Conservation (phyloP, 768 basidiomycete genomes). For the Hydnomerulius pinastri region DNA sequence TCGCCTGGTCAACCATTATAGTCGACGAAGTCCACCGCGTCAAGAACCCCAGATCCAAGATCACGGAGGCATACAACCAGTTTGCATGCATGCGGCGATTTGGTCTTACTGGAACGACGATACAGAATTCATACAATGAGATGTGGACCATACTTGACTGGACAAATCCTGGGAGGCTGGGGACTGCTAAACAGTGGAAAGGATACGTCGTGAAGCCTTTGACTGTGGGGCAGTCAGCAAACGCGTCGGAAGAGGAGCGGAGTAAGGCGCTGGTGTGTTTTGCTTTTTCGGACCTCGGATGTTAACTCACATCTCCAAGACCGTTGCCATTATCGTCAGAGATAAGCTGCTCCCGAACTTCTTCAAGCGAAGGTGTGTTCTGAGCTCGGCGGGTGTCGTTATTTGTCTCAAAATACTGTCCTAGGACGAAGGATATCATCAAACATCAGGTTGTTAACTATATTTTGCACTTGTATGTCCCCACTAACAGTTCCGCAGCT, state of each 20-base stretch:
- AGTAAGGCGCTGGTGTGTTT: conserved; percentile 50
- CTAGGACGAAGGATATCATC: conserved; percentile 76
- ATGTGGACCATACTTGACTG: conserved; percentile 92
- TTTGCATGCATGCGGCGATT: conserved; percentile 72
- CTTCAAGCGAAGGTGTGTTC: conserved; percentile 72
- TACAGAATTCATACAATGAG: conserved; percentile 89
- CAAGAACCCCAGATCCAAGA: conserved; percentile 74
- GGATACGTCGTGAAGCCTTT: conserved; percentile 69
- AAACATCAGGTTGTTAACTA: conserved; percentile 53
- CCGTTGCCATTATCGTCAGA: conserved; percentile 61
- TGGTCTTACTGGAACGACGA: conserved; percentile 82
- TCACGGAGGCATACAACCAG: conserved; percentile 67
- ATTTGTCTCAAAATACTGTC: not conserved
- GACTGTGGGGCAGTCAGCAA: conserved; percentile 64
- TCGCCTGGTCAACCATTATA: conserved; percentile 72
- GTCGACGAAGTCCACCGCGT: conserved; percentile 92
- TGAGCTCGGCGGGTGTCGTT: not conserved
- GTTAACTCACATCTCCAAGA: conserved; percentile 31
- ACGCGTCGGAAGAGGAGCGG: conserved; percentile 63
- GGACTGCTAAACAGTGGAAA: conserved; percentile 76
- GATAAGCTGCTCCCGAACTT: conserved; percentile 76
- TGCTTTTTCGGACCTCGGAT: not conserved
- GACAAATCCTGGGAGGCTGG: conserved; percentile 82
- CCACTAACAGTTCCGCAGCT: conserved; percentile 46
- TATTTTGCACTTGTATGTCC: not conserved